Base-by-base conservation (phyloP, 352 stramenopile genomes). In the Phytophthora ramorum region DNA sequence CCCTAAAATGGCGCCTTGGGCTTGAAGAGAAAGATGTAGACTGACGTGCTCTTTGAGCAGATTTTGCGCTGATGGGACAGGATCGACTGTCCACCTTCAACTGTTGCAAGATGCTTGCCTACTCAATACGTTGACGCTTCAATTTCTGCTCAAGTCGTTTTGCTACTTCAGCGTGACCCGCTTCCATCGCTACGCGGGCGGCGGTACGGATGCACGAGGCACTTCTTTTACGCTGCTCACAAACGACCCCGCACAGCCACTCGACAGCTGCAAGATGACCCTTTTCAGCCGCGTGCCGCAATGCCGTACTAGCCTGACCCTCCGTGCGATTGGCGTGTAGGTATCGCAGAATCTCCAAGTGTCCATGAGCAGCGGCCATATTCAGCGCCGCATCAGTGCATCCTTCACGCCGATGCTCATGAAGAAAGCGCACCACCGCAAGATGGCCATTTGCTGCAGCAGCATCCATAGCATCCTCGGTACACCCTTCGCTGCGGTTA, bases 401-500 rank as follows among this genome's bases (percentile, higher is more conserved):
- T 10, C 54, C 62, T 65, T 65, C 62, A 40, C 28, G n/a, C 2
- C 62, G 62, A 48, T 65, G 19, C 22, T 71, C 56, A 8, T 70
- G 63, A 7, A 65, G 48, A 28, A 63, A 71, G 22, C 40, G 40
- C 8, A 71, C n/a, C 8, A 71, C 48, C 13, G 54, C 30, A 1
- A 71, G 48, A 34, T 70, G 38, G 0, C 55, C 62, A 20, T 66
- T 65, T 17, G 12, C 46, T 48, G 62, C 62, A 13, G 54, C 55
- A 35, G 45, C 37, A 34, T 70, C 63, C 63, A 71, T 66, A 20
- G 61, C 61, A n/a, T 58, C 54, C 32, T 58, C 46, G 14, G 26
- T 64, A 20, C 61, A 69, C 7, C 54, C 54, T 69, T 69, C 62
- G 2, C 16, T n/a, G 8, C 62, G 54, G 35, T 65, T 64, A n/a